phyloP scores from a whole-genome alignment of 805 yeast species.

The Metschnikowia koreensis region DNA sequence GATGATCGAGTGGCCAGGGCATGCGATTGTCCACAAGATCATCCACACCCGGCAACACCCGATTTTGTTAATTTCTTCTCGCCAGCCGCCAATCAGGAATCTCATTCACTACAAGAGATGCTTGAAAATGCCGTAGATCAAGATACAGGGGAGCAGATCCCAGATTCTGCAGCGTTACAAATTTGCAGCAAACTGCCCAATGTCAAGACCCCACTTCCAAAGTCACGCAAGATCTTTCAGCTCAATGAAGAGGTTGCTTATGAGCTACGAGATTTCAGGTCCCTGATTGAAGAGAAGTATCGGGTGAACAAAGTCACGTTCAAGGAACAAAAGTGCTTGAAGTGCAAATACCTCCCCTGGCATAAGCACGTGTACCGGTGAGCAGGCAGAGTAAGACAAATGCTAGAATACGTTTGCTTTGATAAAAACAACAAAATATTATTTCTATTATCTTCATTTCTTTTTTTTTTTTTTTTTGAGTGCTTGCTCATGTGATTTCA shows the following conservation, averaged over 20 bases:
- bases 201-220: constrained; percentile 5
- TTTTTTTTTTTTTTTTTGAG: neutral
- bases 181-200: constrained; percentile 7
- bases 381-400: neutral
- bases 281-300: constrained; percentile 12
- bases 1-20: constrained; percentile 4
- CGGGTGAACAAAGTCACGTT: constrained; percentile 11
- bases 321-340: constrained; percentile 13
- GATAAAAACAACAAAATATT: neutral
- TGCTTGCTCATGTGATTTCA: neutral
- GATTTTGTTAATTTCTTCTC: constrained; percentile 16
- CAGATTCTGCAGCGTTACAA: neutral
- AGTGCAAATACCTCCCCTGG: constrained; percentile 18
- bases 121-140: neutral
- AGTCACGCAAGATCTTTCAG: constrained; percentile 11
- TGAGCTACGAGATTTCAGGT: constrained; percentile 14
- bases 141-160: neutral
- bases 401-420: too few species aligned
- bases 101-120: constrained; percentile 3
- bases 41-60: constrained; percentile 10
- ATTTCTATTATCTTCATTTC: neutral
- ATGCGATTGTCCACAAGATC: constrained; percentile 8
- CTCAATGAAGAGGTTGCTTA: constrained; percentile 16
- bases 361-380: constrained; percentile 11
- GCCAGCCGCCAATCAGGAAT: neutral